Base-by-base conservation (phyloP, 2,329 filamentous ascomycete genomes). In the Phialophora tarda region DNA sequence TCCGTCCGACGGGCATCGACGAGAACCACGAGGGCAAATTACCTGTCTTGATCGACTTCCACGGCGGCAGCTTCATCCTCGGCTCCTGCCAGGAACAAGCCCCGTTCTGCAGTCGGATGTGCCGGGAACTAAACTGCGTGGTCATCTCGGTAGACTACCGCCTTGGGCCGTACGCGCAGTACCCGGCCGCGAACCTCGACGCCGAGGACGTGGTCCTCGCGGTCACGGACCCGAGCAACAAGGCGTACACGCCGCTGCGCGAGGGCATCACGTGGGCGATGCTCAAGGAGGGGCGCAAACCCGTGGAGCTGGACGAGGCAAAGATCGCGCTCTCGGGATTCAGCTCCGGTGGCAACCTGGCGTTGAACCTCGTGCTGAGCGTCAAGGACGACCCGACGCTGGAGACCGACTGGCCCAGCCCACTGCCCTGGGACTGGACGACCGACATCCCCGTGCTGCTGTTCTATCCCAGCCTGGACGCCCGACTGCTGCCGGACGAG, bases 121-220 rank as follows among this genome's bases (percentile, higher is more conserved):
- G 78, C 32, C 75, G 78, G 11, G 77, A 81, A 69, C 75, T 82
- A 11, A 68, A 68, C 48, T 71, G 69, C 41, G 75, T 82, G 5
- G 80, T 81, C 51, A 78, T 83, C 57, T 80, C 77, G 57, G 81
- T 82, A 3, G 82, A 82, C 59, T 83, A 83, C 66, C 78, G 82
- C 41, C 79, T 82, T 54, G 81, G 80, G 3, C 82, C 82, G 0
- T 77, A 81, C 63, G 76, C 81, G 63, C 77, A 81, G 44, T 83
- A 81, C 56, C 82, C 81, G 0, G 80, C 80, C 0, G 81, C 82
- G 1, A 77, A 82, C 21, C 78, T 82, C 66, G 82, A 83, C 66
- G 79, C 79, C 10, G 81, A 83, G 60, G 81, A 83, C 64, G 80
- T 80, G 1, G 71, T 82, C 2, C 75, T 74, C 4, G 79, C 81